phyloP scores from a whole-genome alignment of 176 grass and related monocot genomes.

The Cenchrus americanus region DNA sequence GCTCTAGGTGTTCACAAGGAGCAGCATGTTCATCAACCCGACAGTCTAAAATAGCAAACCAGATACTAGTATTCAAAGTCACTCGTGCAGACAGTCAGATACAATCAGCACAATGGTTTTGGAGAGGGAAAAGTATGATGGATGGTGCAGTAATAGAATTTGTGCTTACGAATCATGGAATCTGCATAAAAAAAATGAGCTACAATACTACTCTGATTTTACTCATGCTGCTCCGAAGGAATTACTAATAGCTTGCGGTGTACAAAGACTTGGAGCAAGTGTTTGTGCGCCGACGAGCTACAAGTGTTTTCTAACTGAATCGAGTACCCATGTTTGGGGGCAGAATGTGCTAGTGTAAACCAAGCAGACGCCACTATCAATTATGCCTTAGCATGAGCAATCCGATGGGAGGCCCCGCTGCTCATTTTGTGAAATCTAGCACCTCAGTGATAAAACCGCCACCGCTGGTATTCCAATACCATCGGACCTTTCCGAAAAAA shows the following conservation, averaged over 20 bases:
- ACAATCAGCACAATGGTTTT: neutral
- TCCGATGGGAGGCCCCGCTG: too few species aligned
- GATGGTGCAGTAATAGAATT: neutral
- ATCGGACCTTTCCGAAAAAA: neutral
- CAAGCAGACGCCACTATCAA: neutral
- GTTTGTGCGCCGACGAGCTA: neutral
- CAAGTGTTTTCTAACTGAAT: neutral
- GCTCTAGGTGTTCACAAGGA: neutral
- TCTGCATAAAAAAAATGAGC: neutral
- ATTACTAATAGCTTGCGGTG: neutral
- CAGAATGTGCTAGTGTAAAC: neutral
- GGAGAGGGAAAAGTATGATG: neutral
- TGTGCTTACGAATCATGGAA: neutral
- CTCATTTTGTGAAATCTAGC: neutral
- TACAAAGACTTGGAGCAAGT: neutral
- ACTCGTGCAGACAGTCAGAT: too few species aligned
- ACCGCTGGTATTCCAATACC: neutral
- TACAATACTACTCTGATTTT: neutral
- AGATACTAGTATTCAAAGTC: neutral
- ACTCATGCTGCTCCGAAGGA: neutral
- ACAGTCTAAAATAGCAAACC: neutral
- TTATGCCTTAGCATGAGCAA: too few species aligned
- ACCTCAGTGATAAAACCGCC: neutral
- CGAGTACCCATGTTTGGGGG: neutral
- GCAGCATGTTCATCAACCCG: neutral